Base-by-base conservation (phyloP, 179 eudicot species). In the Spinacia oleracea region DNA sequence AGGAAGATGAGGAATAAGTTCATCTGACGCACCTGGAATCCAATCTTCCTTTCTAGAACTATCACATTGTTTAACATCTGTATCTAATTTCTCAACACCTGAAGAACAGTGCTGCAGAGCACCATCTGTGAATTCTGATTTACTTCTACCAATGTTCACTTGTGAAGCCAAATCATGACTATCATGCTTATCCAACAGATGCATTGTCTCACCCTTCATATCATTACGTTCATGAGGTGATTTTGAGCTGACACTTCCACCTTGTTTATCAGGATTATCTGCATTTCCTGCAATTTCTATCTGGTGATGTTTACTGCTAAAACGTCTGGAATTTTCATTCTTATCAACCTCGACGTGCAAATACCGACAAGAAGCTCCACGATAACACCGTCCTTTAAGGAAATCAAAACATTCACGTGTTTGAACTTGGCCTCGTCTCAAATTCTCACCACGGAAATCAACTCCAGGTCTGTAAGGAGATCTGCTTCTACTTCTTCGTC, bases 351-450 rank as follows among this genome's bases (percentile, higher is more conserved):
- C 96, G 80, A 72, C 83, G 81, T 91, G 99, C 84, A 85, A 25
- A 84, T 87, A 96, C 64, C 93, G 93, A 79, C 99, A 96, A 35
- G 89, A 86, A 34, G 92, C 89, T 75, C 98, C 98, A 80, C 98
- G 96, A 71, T 83, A 86, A 72, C 99, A 96, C 84, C 85, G 84
- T 46, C 99, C 98, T 69, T 87, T 88, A 50, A 83, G 87, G 82
- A 85, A 91, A 83, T 93, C 92, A 81, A 90, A 84, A 88, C 98
- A 96, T 67, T 86, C 74, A 18, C 71, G 86, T 75, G 78, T 73
- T 65, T 84, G 86, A 77, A 77, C 77, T 72, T 83, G 89, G 68
- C 88, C 89, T 70, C 90, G 81, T 87, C 88, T 88, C 66, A 38
- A 58, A 72, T 78, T 91, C 59, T 91, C 90, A 64, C 81, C 81